Evolutionary conservation across 2,329 filamentous ascomycete genomes (phyloP).

Genomic region (Botrytis hyacinthi): DNA sequence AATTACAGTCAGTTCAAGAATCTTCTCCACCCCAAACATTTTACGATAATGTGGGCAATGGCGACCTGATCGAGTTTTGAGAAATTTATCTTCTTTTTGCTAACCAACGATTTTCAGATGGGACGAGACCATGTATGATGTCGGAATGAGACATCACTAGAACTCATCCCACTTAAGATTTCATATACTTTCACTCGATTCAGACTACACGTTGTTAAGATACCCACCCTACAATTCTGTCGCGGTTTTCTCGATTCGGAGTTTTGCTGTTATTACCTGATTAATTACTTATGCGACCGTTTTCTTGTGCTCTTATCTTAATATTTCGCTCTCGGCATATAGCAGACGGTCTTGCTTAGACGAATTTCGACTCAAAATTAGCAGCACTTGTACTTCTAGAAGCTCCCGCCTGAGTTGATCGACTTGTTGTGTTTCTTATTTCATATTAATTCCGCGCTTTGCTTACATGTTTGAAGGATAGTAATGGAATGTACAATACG

Average conservation of each 20-base stretch:
- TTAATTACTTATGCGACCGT: neutral
- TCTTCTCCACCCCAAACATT: neutral
- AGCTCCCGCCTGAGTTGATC: neutral
- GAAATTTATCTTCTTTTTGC: neutral
- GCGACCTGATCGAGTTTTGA: neutral
- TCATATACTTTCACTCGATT: neutral
- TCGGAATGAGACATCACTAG: slow-evolving; percentile 24
- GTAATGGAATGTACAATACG: neutral
- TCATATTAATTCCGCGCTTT: neutral
- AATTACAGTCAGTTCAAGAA: slow-evolving; percentile 27
- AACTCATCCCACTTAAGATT: neutral
- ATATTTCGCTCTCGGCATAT: neutral
- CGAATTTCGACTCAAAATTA: no score
- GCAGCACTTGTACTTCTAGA: neutral
- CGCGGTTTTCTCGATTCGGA: neutral
- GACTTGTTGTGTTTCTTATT: neutral
- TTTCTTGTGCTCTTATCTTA: neutral
- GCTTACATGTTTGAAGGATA: neutral
- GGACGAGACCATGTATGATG: slow-evolving; percentile 29
- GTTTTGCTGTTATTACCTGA: neutral
- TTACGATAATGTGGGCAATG: neutral
- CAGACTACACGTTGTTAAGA: neutral
- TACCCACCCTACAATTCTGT: neutral
- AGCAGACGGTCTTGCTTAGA: neutral
- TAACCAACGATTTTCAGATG: slow-evolving; percentile 17